Evolutionary conservation across 2,329 filamentous ascomycete species (phyloP), one percentile per base, ranked within the genome.

Genomic region (Talaromyces sp.): DNA sequence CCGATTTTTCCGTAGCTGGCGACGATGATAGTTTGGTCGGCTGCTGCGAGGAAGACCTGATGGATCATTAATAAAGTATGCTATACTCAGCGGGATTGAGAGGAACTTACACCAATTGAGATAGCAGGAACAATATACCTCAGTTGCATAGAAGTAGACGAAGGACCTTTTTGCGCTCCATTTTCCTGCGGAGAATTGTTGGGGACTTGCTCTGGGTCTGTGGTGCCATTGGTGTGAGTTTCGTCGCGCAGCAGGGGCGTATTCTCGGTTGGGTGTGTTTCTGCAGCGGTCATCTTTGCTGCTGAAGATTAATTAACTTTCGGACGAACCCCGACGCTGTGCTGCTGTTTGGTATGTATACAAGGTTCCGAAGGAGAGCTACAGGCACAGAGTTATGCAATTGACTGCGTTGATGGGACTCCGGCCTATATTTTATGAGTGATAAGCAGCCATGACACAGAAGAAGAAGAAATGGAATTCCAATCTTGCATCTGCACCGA

Each of bases 1-100:
- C 91, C 90, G 68, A 97, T 96, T 10, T 93, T 91, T 0, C 87
- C 90, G 0, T 91, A 89, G 1, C 97, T 85, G 0, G 93, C 96
- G 7, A 93, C 86, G 35, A 91, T 88, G 62, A 93, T 86, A 0
- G 91, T 91, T 75, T 93, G 90, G 73, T 94, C 91, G 60, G 89
- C 83, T 3, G 90, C 89, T 22, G 88, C 85, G 8, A 94, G 82
- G 73, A 91, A 91, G 47, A 93, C 80, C 88, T 54, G 35, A 13
- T 19, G 16, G 13, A 19, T 13, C n/a, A 16, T 49, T 43, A 39
- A 37, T n/a, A 60, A 56, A 14, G 22, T n/a, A 11, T 31, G n/a
- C 8, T 3, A 54, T 33, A 65, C 69, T 66, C 8, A 24, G 16
- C 9, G 19, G 14, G 7, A 16, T 22, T 16, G 19, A 14, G 7